Evolutionary conservation across 805 yeast genomes (phyloP).

Genomic region (Blastobotrys americana): DNA sequence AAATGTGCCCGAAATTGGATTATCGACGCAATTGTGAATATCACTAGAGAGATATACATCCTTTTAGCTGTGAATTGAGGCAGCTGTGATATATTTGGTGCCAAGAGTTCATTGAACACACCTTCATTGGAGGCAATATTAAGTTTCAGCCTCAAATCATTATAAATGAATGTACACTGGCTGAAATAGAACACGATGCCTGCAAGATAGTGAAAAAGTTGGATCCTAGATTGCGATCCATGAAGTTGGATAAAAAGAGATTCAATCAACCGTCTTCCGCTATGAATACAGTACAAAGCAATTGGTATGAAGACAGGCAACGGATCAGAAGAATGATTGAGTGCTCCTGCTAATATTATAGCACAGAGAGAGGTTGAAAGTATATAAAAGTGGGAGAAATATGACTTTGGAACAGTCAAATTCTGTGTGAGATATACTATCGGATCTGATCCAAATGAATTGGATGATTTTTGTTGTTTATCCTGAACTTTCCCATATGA

Average conservation of each 20-base stretch:
- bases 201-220: slow-evolving; percentile 49
- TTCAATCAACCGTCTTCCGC: slow-evolving; percentile 44
- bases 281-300: slow-evolving; percentile 35
- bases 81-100: background rate
- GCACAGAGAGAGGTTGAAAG: slow-evolving; percentile 11
- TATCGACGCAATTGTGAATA: slow-evolving; percentile 25
- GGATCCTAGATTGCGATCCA: slow-evolving; percentile 40
- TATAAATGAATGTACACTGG: slow-evolving; percentile 10
- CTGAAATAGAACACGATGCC: slow-evolving; percentile 46
- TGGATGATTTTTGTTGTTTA: background rate
- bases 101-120: background rate
- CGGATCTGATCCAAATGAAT: background rate
- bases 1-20: slow-evolving; percentile 45
- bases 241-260: slow-evolving; percentile 39
- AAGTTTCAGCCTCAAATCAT: background rate
- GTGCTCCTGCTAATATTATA: background rate
- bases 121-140: background rate
- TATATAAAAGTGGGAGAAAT: slow-evolving; percentile 31
- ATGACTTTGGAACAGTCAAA: slow-evolving; percentile 27
- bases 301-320: slow-evolving; percentile 4
- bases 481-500: slow-evolving; percentile 27
- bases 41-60: background rate
- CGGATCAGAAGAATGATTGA: background rate
- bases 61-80: slow-evolving; percentile 1
- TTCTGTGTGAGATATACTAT: slow-evolving; percentile 1